Base-by-base conservation (phyloP, 768 basidiomycete genomes). In the Russula ochroleuca region DNA sequence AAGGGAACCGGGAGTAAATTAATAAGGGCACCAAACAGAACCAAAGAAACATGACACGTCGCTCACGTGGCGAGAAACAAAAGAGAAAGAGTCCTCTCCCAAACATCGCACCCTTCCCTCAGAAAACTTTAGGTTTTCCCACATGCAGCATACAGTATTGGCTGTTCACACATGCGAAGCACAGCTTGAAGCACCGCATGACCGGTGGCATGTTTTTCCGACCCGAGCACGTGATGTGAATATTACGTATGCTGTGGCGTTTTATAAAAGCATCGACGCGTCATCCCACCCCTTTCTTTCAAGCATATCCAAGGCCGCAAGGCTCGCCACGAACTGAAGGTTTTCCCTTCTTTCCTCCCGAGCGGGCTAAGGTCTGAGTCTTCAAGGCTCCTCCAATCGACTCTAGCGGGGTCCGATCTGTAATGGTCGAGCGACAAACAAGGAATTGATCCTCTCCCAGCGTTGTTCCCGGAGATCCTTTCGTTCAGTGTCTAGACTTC, bases 291-390 rank as follows among this genome's bases (percentile, higher is more conserved):
- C n/a, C 8, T 25, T 57, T 33, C 56, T 59, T 50, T 56, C 66
- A 17, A 67, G 69, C 78, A 81, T 80, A 70, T 73, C 77, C 70
- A 86, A 89, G 79, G 83, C 85, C 79, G 83, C 85, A 80, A 85
- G 75, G 84, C 85, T 87, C 84, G 83, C 76, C 67, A 75, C 85
- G 70, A 68, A 83, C 81, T 78, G 78, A 79, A 69, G 63, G 33
- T 3, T 8, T 47, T 62, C 40, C 37, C 38, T 65, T 62, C 75
- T 70, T 65, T 64, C 61, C 67, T 86, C 74, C 79, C 84, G 84
- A 87, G 85, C 86, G 85, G 87, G 86, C 82, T 79, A 88, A 88
- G 85, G 86, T 88, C 86, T 86, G 87, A 88, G 85, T 74, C 81
- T 84, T 83, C 70, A 63, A 82, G 76, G 83, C 83, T 82, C 80